phyloP scores from a whole-genome alignment of 352 stramenopile species.

The Globisporangium splendens region DNA sequence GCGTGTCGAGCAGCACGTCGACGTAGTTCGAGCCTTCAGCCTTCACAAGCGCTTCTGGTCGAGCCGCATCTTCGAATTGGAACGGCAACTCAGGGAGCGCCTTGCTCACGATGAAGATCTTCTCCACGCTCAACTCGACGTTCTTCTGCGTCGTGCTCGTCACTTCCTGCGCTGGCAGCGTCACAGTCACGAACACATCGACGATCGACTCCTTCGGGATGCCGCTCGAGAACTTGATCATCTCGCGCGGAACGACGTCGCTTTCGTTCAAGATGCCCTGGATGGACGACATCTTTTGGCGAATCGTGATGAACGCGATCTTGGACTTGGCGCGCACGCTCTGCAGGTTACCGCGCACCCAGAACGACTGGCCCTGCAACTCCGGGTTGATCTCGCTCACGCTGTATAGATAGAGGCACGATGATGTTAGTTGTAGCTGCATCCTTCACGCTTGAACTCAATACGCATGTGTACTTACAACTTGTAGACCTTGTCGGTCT shows the following conservation, averaged over 20 bases:
- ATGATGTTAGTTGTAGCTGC: background rate
- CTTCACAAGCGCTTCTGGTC: slow-evolving; percentile 84
- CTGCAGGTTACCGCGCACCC: slow-evolving; percentile 94
- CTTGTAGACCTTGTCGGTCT: slow-evolving; percentile 72
- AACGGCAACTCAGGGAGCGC: slow-evolving; percentile 88
- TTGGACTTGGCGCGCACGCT: slow-evolving; percentile 93
- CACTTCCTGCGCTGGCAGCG: slow-evolving; percentile 84
- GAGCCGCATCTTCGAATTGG: slow-evolving; percentile 94
- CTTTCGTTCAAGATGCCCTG: slow-evolving; percentile 90
- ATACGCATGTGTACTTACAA: slow-evolving; percentile 27
- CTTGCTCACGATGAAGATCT: slow-evolving; percentile 95
- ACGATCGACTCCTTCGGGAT: slow-evolving; percentile 96
- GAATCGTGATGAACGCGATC: slow-evolving; percentile 96
- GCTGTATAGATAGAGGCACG: slow-evolving; percentile 12
- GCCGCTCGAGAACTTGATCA: slow-evolving; percentile 96
- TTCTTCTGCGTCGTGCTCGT: slow-evolving; percentile 93
- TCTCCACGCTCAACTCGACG: slow-evolving; percentile 93
- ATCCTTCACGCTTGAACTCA: background rate
- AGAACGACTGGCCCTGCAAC: slow-evolving; percentile 87
- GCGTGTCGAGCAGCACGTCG: slow-evolving; percentile 87
- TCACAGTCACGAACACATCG: slow-evolving; percentile 93
- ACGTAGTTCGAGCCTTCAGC: slow-evolving; percentile 83
- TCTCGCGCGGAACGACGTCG: slow-evolving; percentile 89
- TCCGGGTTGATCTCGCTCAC: slow-evolving; percentile 74
- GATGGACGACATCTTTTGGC: slow-evolving; percentile 95